Conservation (phyloP, 805 yeast genomes). For the Saccharomycopsis guyanensis region DNA sequence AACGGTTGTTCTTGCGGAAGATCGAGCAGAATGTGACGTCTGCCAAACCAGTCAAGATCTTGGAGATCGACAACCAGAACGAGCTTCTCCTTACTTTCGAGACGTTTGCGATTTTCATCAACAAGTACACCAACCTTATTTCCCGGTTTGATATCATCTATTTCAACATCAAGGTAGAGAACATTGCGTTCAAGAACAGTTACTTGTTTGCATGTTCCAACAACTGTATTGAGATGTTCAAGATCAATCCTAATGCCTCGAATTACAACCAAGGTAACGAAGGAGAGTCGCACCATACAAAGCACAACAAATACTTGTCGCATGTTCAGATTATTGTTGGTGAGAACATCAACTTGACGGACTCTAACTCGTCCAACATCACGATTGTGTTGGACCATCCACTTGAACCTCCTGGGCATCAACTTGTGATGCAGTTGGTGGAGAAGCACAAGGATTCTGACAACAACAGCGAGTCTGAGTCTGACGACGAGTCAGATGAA, state of each 20-base stretch:
- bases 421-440: conserved; percentile 19
- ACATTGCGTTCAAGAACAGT: conserved; percentile 18
- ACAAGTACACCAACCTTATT: conserved; percentile 13
- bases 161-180: conserved; percentile 18
- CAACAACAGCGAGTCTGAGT: background rate
- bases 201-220: conserved; percentile 13
- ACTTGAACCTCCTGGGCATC: conserved; percentile 17
- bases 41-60: conserved; percentile 16
- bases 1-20: conserved; percentile 18
- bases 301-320: conserved; percentile 13
- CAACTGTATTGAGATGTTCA: conserved; percentile 17
- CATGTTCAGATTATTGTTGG: conserved; percentile 18
- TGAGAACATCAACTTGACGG: conserved; percentile 14
- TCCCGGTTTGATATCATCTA: conserved; percentile 18
- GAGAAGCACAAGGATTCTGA: conserved; percentile 4
- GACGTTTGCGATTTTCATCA: conserved; percentile 16
- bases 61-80: conserved; percentile 11
- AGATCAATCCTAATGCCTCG: conserved; percentile 3
- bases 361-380: conserved; percentile 15
- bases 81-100: conserved; percentile 16
- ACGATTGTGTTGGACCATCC: conserved; percentile 21
- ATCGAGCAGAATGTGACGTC: conserved; percentile 15
- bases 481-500: background rate
- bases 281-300: background rate
- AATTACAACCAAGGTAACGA: background rate